Evolutionary conservation across 805 yeast species (phyloP).

Genomic region (Kodamaea laetipori): DNA sequence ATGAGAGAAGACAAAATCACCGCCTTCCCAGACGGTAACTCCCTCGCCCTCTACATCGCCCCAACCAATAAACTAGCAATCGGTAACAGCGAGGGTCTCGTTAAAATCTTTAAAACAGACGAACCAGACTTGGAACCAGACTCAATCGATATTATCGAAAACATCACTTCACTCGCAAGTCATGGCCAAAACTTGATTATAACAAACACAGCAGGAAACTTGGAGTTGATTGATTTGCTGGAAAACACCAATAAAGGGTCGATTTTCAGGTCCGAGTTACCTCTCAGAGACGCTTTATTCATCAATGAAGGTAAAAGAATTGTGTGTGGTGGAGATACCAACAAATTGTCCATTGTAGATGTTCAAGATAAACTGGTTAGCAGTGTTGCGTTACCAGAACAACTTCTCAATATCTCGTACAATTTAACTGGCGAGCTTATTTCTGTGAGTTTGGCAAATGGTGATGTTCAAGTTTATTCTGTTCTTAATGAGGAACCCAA

Average conservation of each 20-base stretch:
- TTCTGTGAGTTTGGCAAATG: conserved; percentile 61
- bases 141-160: conserved; percentile 52
- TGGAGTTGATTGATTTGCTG: conserved; percentile 42
- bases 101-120: conserved; percentile 50
- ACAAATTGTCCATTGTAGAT: conserved; percentile 53
- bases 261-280: conserved; percentile 46
- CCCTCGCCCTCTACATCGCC: conserved; percentile 29
- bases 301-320: conserved; percentile 63
- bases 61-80: conserved; percentile 41
- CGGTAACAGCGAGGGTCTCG: conserved; percentile 56
- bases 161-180: conserved; percentile 44
- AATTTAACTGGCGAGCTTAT: conserved; percentile 57
- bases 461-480: conserved; percentile 57
- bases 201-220: conserved; percentile 46
- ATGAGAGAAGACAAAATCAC: conserved; percentile 25
- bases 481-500: conserved; percentile 58
- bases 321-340: conserved; percentile 68
- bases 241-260: conserved; percentile 33
- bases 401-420: conserved; percentile 57
- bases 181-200: conserved; percentile 27
- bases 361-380: conserved; percentile 32
- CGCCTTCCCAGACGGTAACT: conserved; percentile 46
- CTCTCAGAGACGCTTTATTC: conserved; percentile 54
- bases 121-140: conserved; percentile 62
- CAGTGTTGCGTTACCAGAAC: conserved; percentile 50